Base-by-base conservation (phyloP, 23 red algal genomes). In the Gracilaria caudata region DNA sequence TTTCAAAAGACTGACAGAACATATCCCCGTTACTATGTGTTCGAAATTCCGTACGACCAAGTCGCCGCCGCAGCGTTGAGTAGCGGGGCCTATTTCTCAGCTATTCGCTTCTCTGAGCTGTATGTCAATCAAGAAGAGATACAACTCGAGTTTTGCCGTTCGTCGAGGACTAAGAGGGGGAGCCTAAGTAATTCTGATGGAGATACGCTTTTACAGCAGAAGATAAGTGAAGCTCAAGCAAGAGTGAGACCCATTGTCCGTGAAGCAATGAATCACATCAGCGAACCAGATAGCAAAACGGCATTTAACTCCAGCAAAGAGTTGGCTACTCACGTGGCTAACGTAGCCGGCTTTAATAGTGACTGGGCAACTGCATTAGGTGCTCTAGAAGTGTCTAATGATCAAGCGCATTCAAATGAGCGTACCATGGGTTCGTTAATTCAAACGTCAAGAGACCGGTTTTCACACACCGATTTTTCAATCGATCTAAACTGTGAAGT, bases 51-150 rank as follows among this genome's bases (percentile, higher is more conserved):
- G 23, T 91, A 91, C 33, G 26, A 53, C 8, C 63, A 74, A 49
- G 87, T 61, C 2, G 78, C 87, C 2, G 33, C 43, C 23, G 76
- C 58, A 1, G 87, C 87, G 7, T 29, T 82, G 3, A 45, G 44
- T 7, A 61, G 76, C 66, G 46, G 61, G 25, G 66, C 76, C 16
- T 73, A 81, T 58, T 91, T 91, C 61, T 91, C 87, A 35, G 76
- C 77, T 39, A 29, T 91, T 35, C 87, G 87, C 29, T 91, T 82
- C 36, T 39, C 87, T 13, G 65, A 81, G 32, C 35, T 91, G 28
- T 53, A 91, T 68, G 63, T 91, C 11, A 76, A 82, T 26, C 60
- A 81, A 32, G 45, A 68, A 71, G 61, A 51, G 37, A 47, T 35
- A 2, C 30, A 82, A 9, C 6, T 57, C 9, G 77, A 91, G 78